These are phyloP conservation scores for Populus tomentosa DNA, from an alignment of 441 rosid genomes.

Conservation along the genomic window DNA sequence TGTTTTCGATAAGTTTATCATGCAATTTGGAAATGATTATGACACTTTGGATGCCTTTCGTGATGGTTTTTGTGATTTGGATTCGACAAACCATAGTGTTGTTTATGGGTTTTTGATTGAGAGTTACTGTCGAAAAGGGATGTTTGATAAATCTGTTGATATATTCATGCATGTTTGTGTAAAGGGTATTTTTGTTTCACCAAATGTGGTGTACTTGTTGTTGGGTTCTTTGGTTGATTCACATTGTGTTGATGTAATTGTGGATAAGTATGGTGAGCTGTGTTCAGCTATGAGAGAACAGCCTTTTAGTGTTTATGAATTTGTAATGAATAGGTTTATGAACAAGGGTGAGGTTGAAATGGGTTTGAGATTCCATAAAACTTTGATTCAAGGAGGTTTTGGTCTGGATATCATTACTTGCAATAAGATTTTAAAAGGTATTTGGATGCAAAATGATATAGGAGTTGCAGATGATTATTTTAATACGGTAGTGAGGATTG, in stretches of 20 bases:
- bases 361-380: conserved; percentile 32
- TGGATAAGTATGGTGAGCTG: conserved; percentile 22
- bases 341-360: conserved; percentile 5
- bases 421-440: conserved; percentile 36
- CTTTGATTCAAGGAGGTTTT: conserved; percentile 23
- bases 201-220: conserved; percentile 21
- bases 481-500: conserved; percentile 25
- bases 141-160: conserved; percentile 26
- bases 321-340: conserved; percentile 15
- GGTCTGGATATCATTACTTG: conserved; percentile 32
- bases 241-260: conserved; percentile 22
- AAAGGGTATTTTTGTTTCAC: conserved; percentile 12
- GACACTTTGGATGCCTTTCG: conserved; percentile 13
- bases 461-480: conserved; percentile 28
- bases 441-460: conserved; percentile 21
- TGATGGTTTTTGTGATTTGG: conserved; percentile 11
- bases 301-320: conserved; percentile 23
- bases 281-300: conserved; percentile 18
- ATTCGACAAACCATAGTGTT: conserved; percentile 7
- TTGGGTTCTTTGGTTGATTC: conserved; percentile 27
- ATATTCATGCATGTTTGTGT: conserved; percentile 21
- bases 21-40: conserved; percentile 15
- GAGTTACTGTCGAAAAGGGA: conserved; percentile 26
- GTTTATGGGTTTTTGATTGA: conserved; percentile 33
- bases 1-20: conserved; percentile 36